Conservation (phyloP, 2,329 filamentous ascomycete species). For the Aspergillus viridinutans region DNA sequence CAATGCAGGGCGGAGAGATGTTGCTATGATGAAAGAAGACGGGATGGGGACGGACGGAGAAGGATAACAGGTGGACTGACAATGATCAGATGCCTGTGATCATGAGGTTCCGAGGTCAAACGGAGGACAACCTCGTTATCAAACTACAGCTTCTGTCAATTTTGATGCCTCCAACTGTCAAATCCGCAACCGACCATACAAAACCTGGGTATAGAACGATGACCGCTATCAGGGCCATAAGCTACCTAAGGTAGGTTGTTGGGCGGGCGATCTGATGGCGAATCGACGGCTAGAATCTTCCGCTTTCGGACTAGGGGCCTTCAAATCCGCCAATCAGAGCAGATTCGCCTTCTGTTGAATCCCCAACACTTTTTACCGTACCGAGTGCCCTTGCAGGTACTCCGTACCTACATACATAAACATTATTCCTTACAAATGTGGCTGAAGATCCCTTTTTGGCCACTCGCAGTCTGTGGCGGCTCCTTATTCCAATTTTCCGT, state of each 20-base stretch:
- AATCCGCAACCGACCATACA: conserved; percentile 6
- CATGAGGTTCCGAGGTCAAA: conserved; percentile 28
- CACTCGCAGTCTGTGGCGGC: neutral
- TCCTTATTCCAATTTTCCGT: neutral
- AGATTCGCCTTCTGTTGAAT: conserved; percentile 22
- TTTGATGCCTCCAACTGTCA: conserved; percentile 2
- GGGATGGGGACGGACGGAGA: conserved; percentile 5
- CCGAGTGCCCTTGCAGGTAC: conserved; percentile 6
- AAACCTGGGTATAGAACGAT: neutral
- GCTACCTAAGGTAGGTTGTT: conserved; percentile 9
- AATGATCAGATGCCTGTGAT: conserved; percentile 7
- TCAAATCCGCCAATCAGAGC: conserved; percentile 7
- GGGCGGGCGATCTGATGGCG: conserved; percentile 14
- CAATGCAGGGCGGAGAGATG: conserved; percentile 9
- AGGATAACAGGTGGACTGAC: conserved; percentile 9
- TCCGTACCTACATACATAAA: too few species aligned
- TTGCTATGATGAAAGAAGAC: conserved; percentile 9
- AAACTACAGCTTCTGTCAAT: neutral
- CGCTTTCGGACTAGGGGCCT: conserved; percentile 5
- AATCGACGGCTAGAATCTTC: conserved; percentile 6
- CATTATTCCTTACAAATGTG: conserved; percentile 5
- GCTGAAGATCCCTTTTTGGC: neutral
- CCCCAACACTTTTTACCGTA: conserved; percentile 27
- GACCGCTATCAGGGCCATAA: neutral
- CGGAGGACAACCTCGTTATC: neutral